phyloP scores from a whole-genome alignment of 2,329 filamentous ascomycete genomes.

The Monosporascus sp. region DNA sequence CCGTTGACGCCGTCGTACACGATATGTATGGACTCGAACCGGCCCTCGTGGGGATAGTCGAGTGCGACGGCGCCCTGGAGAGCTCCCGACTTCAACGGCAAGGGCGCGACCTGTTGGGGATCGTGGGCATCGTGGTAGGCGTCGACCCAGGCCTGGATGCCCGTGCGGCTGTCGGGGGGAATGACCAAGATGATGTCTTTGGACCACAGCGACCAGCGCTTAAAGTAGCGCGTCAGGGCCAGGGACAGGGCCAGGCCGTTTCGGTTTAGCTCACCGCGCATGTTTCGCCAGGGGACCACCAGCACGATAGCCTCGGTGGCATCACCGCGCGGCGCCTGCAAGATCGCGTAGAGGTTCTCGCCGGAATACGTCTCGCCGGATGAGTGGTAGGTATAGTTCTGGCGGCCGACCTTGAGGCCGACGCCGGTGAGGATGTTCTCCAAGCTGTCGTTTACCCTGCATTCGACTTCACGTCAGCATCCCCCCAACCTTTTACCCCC shows the following conservation, averaged over 20 bases:
- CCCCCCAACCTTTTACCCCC: not conserved
- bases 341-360: slow-evolving; percentile 88
- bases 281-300: slow-evolving; percentile 82
- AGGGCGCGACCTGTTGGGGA: slow-evolving; percentile 60
- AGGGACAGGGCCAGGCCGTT: slow-evolving; percentile 84
- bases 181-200: slow-evolving; percentile 96
- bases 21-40: slow-evolving; percentile 84
- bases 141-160: slow-evolving; percentile 94
- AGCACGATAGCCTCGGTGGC: slow-evolving; percentile 96
- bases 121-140: slow-evolving; percentile 92
- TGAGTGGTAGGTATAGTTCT: slow-evolving; percentile 81
- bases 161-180: slow-evolving; percentile 80
- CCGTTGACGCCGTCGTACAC: slow-evolving; percentile 95
- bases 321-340: slow-evolving; percentile 90
- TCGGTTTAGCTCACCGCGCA: slow-evolving; percentile 71
- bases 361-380: slow-evolving; percentile 69
- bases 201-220: slow-evolving; percentile 96
- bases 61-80: slow-evolving; percentile 90
- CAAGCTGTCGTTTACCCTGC: slow-evolving; percentile 63
- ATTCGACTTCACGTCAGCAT: slow-evolving; percentile 3
- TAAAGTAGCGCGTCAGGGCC: slow-evolving; percentile 90
- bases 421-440: slow-evolving; percentile 70
- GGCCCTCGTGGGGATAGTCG: slow-evolving; percentile 80
- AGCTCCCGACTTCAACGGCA: slow-evolving; percentile 87
- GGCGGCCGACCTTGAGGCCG: slow-evolving; percentile 81